phyloP scores from a whole-genome alignment of 441 rosid genomes.

The Gossypium gossypioides region DNA sequence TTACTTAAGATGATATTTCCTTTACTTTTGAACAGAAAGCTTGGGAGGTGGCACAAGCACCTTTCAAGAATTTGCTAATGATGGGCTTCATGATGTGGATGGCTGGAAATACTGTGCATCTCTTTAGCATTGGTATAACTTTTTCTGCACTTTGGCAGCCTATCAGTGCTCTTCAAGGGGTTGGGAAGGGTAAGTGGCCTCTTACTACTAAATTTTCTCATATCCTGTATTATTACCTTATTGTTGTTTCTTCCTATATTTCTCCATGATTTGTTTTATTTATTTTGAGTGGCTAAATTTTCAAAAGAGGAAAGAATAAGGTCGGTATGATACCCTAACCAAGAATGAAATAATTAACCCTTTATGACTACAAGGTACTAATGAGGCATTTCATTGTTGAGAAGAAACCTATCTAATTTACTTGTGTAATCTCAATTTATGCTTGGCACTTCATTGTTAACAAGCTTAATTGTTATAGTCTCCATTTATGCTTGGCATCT shows the following conservation, averaged over 20 bases:
- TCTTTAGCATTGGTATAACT: constrained; percentile 93
- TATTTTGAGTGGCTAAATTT: not conserved
- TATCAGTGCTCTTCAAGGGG: constrained; percentile 84
- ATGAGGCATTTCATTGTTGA: not conserved
- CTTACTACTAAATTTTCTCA: not conserved
- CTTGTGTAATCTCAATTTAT: not conserved
- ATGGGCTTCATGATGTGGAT: constrained; percentile 99
- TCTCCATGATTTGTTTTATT: not conserved
- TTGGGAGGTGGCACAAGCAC: constrained; percentile 99
- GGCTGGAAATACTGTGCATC: constrained; percentile 98
- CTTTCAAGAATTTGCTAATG: constrained; percentile 92
- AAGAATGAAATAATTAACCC: not conserved
- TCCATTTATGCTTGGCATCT: not conserved
- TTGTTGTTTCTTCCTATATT: not conserved
- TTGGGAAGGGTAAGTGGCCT: constrained; percentile 67
- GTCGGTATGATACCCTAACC: not conserved
- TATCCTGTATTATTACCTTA: not conserved
- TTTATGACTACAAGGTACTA: not conserved
- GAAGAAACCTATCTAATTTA: not conserved
- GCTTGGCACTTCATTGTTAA: not conserved
- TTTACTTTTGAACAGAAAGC: constrained; percentile 64
- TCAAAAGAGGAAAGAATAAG: not conserved
- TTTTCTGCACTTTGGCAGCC: constrained; percentile 99
- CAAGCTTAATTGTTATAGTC: not conserved
- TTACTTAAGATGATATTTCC: not conserved